A percentile compares a stretch with the other conserved stretches of the same genome.
Conservation (phyloP, 495 filamentous ascomycete genomes). For the Talaromyces stipitatus region DNA sequence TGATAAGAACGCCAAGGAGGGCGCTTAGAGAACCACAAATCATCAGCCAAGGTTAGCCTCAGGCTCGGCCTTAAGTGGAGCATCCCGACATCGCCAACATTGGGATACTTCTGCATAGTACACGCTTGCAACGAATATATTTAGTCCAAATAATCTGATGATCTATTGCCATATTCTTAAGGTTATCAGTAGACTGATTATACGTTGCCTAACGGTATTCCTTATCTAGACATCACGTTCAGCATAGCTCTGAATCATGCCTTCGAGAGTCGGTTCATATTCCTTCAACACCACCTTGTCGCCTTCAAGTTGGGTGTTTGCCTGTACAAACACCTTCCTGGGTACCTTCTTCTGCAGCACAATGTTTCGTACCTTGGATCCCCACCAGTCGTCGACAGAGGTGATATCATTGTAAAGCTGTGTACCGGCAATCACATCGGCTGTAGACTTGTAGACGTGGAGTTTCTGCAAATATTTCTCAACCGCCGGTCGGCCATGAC, state of each 20-base stretch:
- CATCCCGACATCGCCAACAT: too few species aligned
- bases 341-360: conserved; percentile 85
- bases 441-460: conserved; percentile 87
- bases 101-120: too few species aligned
- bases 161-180: not conserved
- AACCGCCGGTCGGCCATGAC: conserved; percentile 62
- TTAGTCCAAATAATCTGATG: too few species aligned
- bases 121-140: too few species aligned
- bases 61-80: not conserved
- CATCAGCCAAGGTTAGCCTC: not conserved
- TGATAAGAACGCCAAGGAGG: not conserved
- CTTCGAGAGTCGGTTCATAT: conserved; percentile 79
- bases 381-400: conserved; percentile 73
- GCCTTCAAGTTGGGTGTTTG: conserved; percentile 71
- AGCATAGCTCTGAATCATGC: conserved; percentile 84
- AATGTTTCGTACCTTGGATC: conserved; percentile 61
- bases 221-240: conserved; percentile 58
- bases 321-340: conserved; percentile 93
- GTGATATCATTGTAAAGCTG: conserved; percentile 80
- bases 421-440: conserved; percentile 67
- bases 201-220: not conserved
- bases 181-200: not conserved
- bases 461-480: conserved; percentile 86
- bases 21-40: conserved; percentile 1
- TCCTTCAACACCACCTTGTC: conserved; percentile 75